Evolutionary conservation across 2,329 filamentous ascomycete genomes (phyloP), one percentile per base, ranked within the genome.

Genomic region (Alternaria triticina): DNA sequence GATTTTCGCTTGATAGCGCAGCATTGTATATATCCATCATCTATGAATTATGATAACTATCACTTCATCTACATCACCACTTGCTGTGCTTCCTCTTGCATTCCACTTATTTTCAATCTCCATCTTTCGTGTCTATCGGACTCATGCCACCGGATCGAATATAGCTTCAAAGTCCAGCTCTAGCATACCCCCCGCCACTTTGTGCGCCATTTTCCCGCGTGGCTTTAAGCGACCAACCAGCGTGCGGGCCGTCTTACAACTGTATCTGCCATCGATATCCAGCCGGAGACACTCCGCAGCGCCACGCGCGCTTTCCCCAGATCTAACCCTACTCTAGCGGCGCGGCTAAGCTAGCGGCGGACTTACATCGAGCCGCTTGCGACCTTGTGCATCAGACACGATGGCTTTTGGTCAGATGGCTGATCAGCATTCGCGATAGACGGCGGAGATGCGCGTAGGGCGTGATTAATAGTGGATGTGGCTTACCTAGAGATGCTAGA

Each of bases 31-130:
- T 54, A 44, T 54, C 15, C 36, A 44, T 54, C n/a, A n/a, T 54
- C 36, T 27, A 54, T 44, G 52, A 54, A 44, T 54, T 54, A 54
- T 44, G 52, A 54, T 54, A 33, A 33, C 25, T 20, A 52, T 25
- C 13, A 36, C 4, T n/a, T 40, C 30, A 25, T 36, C 49, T n/a
- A 36, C 20, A n/a, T n/a, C 2, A 10, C 33, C 13, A 52, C 15
- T 8, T 25, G 30, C 30, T 9, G 23, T 7, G 13, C 30, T 30
- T 20, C n/a, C 20, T 12, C 20, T 9, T 40, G 20, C 30, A 7
- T 15, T 36, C 8, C 49, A 12, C 28, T 22, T 4, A 7, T 5
- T 9, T n/a, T 36, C 20, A 11, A 23, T 4, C 13, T 6, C 20
- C 36, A 8, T 33, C 6, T n/a, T 12, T 5, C 20, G 23, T n/a